phyloP scores from a whole-genome alignment of 1,284 basidiomycete genomes.

The Malassezia caprae region DNA sequence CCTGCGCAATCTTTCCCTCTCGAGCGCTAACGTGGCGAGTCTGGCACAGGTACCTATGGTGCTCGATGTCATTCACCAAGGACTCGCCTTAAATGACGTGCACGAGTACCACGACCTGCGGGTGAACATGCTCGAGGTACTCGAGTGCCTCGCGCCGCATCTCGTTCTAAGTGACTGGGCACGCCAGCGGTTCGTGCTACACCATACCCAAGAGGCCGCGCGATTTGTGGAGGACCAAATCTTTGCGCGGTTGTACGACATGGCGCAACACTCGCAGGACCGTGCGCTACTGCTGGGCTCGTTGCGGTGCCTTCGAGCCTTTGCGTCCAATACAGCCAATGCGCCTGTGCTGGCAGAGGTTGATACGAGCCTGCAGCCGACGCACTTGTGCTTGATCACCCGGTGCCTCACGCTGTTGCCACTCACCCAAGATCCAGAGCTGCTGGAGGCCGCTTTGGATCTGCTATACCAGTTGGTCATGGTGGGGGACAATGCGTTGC shows the following conservation, averaged over 20 bases:
- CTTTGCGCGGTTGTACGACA: constrained; percentile 25
- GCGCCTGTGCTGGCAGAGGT: constrained; percentile 30
- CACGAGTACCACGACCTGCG: constrained; percentile 32
- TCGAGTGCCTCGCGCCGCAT: constrained; percentile 26
- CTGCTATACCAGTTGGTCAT: constrained; percentile 37
- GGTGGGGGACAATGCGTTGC: constrained; percentile 34
- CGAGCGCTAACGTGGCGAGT: constrained; percentile 21
- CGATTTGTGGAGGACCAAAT: constrained; percentile 22
- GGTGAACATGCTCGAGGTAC: constrained; percentile 37
- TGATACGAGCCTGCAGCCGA: constrained; percentile 7
- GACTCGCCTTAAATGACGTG: neutral
- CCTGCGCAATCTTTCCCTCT: constrained; percentile 28
- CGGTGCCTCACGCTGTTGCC: constrained; percentile 37
- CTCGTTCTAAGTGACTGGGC: constrained; percentile 26
- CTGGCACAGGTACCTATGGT: constrained; percentile 1
- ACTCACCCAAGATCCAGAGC: constrained; percentile 32
- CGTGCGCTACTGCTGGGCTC: constrained; percentile 34
- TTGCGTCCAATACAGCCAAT: constrained; percentile 31
- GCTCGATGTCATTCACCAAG: neutral
- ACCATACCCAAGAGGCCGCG: neutral
- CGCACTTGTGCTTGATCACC: constrained; percentile 21
- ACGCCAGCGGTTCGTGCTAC: constrained; percentile 1
- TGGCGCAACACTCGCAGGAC: constrained; percentile 29
- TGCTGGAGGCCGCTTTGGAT: constrained; percentile 37
- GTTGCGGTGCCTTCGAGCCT: constrained; percentile 29